These are phyloP conservation scores for Gillenia trifoliata DNA, from an alignment of 306 rosid genomes.

Conservation along the genomic window DNA sequence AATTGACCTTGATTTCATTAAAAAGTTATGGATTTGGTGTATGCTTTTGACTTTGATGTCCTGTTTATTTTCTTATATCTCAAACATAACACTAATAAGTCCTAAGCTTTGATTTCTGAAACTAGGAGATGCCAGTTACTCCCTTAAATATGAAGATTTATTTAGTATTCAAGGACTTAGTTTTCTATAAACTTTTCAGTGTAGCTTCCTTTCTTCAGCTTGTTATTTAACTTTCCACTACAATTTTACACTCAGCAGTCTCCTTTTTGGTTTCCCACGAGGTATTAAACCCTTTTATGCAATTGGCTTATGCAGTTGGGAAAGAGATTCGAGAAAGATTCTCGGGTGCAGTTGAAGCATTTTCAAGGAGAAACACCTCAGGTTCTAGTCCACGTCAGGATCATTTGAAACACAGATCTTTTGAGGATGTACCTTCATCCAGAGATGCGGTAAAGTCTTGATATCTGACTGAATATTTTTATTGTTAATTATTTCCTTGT, in stretches of 20 bases:
- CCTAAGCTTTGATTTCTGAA: background rate
- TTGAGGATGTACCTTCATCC: slow-evolving; percentile 48
- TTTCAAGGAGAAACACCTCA: slow-evolving; percentile 57
- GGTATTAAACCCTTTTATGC: slow-evolving; percentile 22
- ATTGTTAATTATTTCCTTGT: background rate
- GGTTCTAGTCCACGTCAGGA: slow-evolving; percentile 65
- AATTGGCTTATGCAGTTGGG: slow-evolving; percentile 56
- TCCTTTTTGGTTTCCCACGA: background rate
- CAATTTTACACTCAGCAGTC: background rate
- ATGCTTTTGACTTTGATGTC: background rate
- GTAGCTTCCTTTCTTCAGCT: background rate
- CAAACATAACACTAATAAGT: background rate
- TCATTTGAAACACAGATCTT: slow-evolving; percentile 51
- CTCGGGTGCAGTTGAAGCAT: slow-evolving; percentile 84
- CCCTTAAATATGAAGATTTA: background rate
- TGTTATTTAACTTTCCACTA: background rate
- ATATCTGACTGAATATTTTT: slow-evolving; percentile 8
- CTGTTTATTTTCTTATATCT: background rate
- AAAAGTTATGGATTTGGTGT: background rate
- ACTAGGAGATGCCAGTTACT: background rate
- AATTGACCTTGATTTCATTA: background rate
- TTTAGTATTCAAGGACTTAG: background rate
- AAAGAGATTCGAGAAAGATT: slow-evolving; percentile 82
- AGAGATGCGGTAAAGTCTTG: slow-evolving; percentile 60
- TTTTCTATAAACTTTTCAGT: background rate